These are phyloP conservation scores for Candida alai DNA, from an alignment of 805 yeast genomes.

Conservation along the genomic window DNA sequence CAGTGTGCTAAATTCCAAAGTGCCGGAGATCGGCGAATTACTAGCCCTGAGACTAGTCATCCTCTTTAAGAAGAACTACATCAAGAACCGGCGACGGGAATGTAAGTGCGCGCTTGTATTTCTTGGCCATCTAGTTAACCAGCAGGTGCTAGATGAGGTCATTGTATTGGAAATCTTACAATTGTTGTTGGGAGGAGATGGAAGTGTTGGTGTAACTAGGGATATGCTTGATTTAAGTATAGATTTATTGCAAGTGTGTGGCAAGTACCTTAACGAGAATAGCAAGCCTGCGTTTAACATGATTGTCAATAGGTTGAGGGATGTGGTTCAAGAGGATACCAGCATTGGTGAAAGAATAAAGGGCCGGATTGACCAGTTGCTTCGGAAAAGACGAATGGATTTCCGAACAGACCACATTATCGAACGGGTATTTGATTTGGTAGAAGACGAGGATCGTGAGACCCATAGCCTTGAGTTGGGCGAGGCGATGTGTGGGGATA, in stretches of 20 bases:
- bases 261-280: slow-evolving; percentile 43
- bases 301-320: slow-evolving; percentile 58
- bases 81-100: slow-evolving; percentile 42
- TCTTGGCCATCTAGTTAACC: slow-evolving; percentile 60
- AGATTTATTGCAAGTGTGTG: slow-evolving; percentile 47
- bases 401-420: slow-evolving; percentile 38
- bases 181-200: slow-evolving; percentile 22
- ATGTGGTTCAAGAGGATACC: slow-evolving; percentile 50
- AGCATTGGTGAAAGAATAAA: slow-evolving; percentile 37
- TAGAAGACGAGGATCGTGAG: slow-evolving; percentile 58
- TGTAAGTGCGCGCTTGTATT: slow-evolving; percentile 41
- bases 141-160: slow-evolving; percentile 44
- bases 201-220: no score
- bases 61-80: slow-evolving; percentile 54
- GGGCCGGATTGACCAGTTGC: slow-evolving; percentile 46
- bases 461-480: slow-evolving; percentile 50
- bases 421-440: slow-evolving; percentile 50
- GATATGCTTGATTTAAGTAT: slow-evolving; percentile 51
- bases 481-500: slow-evolving; percentile 49
- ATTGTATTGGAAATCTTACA: slow-evolving; percentile 33
- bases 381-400: slow-evolving; percentile 45
- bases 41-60: slow-evolving; percentile 50
- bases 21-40: slow-evolving; percentile 66
- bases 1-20: slow-evolving; percentile 57
- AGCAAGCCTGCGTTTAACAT: slow-evolving; percentile 44